Conservation (phyloP, 176 grass and related monocot genomes). For the Panicum miliaceum region DNA sequence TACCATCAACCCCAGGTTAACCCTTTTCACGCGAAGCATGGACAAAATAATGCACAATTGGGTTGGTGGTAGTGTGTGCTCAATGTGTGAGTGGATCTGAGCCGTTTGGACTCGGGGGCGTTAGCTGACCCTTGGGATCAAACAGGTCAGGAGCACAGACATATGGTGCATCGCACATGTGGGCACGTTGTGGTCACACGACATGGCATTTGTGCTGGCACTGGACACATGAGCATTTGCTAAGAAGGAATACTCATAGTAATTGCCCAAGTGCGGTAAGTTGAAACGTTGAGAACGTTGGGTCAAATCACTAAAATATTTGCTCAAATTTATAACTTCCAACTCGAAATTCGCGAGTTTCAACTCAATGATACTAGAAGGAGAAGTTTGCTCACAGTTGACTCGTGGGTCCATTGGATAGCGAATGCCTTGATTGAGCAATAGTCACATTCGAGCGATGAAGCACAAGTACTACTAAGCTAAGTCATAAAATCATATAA, state of each 20-base stretch:
- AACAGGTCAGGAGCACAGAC: neutral
- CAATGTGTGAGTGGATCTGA: neutral
- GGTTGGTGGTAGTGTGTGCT: neutral
- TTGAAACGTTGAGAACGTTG: neutral
- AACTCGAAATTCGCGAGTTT: neutral
- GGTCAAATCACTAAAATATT: neutral
- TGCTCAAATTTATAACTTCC: neutral
- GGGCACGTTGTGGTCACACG: neutral
- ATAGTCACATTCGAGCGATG: neutral
- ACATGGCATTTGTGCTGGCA: neutral
- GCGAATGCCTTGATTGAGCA: neutral
- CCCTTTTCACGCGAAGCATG: neutral
- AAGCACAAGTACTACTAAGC: neutral
- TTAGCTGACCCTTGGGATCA: neutral
- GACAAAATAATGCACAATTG: neutral
- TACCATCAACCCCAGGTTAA: neutral
- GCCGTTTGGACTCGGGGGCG: no score
- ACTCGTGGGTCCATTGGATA: neutral
- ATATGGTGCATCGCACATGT: neutral
- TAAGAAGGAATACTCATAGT: neutral
- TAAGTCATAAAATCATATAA: neutral
- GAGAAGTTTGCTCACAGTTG: neutral
- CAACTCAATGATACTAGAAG: neutral
- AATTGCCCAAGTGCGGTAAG: neutral
- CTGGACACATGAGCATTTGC: neutral